Conservation (phyloP, 2,329 filamentous ascomycete species). For the Cercospora sp. region DNA sequence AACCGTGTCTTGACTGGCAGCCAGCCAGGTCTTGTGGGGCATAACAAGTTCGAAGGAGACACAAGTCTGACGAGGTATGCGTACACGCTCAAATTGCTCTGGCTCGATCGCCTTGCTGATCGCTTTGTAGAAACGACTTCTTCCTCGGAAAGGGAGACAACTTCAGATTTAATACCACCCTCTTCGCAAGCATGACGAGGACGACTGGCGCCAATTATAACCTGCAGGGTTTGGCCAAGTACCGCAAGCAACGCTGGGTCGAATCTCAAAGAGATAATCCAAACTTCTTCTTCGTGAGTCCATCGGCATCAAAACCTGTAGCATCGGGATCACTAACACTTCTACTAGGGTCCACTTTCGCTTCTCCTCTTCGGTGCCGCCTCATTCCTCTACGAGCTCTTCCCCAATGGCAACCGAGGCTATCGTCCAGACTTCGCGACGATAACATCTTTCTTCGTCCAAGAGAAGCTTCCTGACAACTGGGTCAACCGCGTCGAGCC, state of each 20-base stretch:
- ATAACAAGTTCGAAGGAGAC: constrained; percentile 48
- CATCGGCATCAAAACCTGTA: neutral
- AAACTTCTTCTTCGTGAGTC: constrained; percentile 44
- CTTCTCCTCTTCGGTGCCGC: constrained; percentile 47
- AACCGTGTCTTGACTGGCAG: constrained; percentile 39
- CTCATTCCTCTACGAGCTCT: constrained; percentile 48
- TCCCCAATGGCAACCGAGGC: constrained; percentile 26
- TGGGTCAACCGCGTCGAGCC: constrained; percentile 35
- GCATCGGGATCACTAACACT: neutral
- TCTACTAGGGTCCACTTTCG: constrained; percentile 35
- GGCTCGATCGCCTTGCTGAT: neutral
- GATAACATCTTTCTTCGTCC: constrained; percentile 43
- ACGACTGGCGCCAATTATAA: constrained; percentile 40
- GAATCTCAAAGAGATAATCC: constrained; percentile 42
- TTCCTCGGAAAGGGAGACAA: constrained; percentile 39
- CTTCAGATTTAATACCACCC: constrained; percentile 42
- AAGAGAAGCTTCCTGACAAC: constrained; percentile 45
- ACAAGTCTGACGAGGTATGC: constrained; percentile 42
- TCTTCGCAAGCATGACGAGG: constrained; percentile 44
- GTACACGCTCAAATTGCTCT: neutral
- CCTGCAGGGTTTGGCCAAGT: constrained; percentile 41
- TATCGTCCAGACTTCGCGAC: constrained; percentile 39
- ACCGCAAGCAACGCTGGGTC: constrained; percentile 44
- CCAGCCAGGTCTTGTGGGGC: constrained; percentile 46
- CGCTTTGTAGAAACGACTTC: constrained; percentile 38